Evolutionary conservation across 805 yeast genomes (phyloP).

Genomic region (Allodekkera sacchari): DNA sequence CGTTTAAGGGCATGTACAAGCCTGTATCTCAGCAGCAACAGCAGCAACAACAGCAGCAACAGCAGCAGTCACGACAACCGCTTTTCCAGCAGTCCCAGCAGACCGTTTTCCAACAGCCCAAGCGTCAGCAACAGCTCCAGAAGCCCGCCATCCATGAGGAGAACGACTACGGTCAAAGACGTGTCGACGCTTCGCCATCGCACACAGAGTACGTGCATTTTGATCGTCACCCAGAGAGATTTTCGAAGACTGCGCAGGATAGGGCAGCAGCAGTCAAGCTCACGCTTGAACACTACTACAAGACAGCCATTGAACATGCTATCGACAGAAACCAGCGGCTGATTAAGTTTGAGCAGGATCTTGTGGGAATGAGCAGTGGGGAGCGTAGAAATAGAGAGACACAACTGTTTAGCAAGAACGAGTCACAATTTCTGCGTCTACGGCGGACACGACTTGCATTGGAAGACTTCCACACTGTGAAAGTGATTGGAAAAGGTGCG

Average conservation of each 20-base stretch:
- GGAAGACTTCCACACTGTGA: slow-evolving; percentile 82
- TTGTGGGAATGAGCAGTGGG: slow-evolving; percentile 66
- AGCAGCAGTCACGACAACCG: slow-evolving; percentile 3
- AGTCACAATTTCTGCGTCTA: slow-evolving; percentile 75
- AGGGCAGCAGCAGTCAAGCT: slow-evolving; percentile 78
- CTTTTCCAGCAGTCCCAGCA: not conserved
- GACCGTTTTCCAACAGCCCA: not conserved
- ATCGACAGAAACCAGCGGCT: slow-evolving; percentile 93
- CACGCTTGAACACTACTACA: slow-evolving; percentile 76
- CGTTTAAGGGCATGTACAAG: slow-evolving; percentile 10
- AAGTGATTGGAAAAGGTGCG: slow-evolving; percentile 93
- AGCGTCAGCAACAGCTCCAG: slow-evolving; percentile 1
- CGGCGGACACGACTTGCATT: slow-evolving; percentile 76
- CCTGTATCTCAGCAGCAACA: slow-evolving; percentile 8
- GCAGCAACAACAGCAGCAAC: slow-evolving; percentile 7
- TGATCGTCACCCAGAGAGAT: slow-evolving; percentile 73
- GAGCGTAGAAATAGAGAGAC: slow-evolving; percentile 81
- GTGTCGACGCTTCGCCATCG: slow-evolving; percentile 6
- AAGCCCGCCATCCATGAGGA: not conserved
- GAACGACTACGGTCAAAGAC: slow-evolving; percentile 2
- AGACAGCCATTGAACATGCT: slow-evolving; percentile 81
- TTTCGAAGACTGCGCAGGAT: slow-evolving; percentile 71
- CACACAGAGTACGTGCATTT: slow-evolving; percentile 53
- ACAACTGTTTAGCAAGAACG: slow-evolving; percentile 77
- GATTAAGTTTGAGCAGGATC: slow-evolving; percentile 68